Conservation (phyloP, 1,284 basidiomycete genomes). For the Anthracocystis setariae region DNA sequence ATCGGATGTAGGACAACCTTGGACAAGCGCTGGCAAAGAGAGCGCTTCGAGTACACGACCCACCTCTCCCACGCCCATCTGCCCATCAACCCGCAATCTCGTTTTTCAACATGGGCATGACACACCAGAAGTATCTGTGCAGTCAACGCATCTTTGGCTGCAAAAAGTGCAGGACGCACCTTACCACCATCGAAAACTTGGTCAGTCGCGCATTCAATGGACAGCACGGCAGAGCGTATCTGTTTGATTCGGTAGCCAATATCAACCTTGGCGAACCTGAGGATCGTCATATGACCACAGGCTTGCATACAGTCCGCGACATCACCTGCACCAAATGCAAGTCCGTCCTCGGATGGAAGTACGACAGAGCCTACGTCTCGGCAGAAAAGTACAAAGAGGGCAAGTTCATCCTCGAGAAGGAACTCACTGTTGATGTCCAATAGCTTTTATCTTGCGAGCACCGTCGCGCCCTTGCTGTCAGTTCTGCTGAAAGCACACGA, state of each 20-base stretch:
- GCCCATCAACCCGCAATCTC: neutral
- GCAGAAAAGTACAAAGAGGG: slow-evolving; percentile 98
- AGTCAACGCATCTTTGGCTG: slow-evolving; percentile 88
- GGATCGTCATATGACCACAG: slow-evolving; percentile 95
- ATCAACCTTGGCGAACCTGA: slow-evolving; percentile 84
- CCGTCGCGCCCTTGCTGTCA: no score
- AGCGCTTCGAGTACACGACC: no score
- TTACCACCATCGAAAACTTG: slow-evolving; percentile 90
- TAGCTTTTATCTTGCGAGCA: no score
- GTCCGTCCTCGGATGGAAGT: slow-evolving; percentile 93
- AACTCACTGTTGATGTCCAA: slow-evolving; percentile 53
- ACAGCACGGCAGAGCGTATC: slow-evolving; percentile 91
- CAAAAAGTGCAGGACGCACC: slow-evolving; percentile 87
- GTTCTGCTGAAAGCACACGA: no score
- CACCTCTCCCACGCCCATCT: no score
- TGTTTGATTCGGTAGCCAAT: slow-evolving; percentile 92
- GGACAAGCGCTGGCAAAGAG: neutral
- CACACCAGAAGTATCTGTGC: slow-evolving; percentile 85
- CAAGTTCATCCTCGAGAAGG: slow-evolving; percentile 93
- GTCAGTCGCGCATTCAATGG: slow-evolving; percentile 78
- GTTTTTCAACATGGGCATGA: slow-evolving; percentile 79
- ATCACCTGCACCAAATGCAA: slow-evolving; percentile 91
- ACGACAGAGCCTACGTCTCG: slow-evolving; percentile 88
- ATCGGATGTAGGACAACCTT: no score
- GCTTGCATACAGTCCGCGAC: slow-evolving; percentile 93